phyloP scores from a whole-genome alignment of 768 basidiomycete species.

The Suillus spraguei region DNA sequence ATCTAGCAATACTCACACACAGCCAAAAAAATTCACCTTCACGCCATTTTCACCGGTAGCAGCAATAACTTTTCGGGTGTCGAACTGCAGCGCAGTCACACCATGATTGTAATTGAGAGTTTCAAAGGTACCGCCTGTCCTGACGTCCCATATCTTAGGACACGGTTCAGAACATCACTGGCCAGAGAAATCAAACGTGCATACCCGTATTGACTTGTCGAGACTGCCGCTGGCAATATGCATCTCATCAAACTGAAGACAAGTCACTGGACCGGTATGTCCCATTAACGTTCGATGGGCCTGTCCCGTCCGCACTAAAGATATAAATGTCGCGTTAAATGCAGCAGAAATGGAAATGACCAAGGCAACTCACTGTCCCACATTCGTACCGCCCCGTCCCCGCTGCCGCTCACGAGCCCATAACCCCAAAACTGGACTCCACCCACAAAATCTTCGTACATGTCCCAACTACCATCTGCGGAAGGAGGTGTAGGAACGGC shows the following conservation, averaged over 20 bases:
- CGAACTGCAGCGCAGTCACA: constrained; percentile 92
- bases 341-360: constrained; percentile 3
- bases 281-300: constrained; percentile 91
- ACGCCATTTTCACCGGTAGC: constrained; percentile 93
- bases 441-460: constrained; percentile 97
- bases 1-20: neutral
- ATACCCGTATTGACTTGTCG: constrained; percentile 88
- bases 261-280: constrained; percentile 92
- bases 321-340: constrained; percentile 10
- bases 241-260: constrained; percentile 94
- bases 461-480: constrained; percentile 89
- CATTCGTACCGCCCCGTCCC: constrained; percentile 97
- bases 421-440: constrained; percentile 99
- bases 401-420: constrained; percentile 94
- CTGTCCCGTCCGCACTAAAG: constrained; percentile 93
- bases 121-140: constrained; percentile 86
- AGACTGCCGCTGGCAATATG: constrained; percentile 92
- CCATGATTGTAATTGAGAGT: constrained; percentile 89
- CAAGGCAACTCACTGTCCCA: constrained; percentile 87
- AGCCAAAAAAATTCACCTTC: constrained; percentile 56
- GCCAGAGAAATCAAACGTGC: constrained; percentile 26
- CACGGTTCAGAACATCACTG: constrained; percentile 8
- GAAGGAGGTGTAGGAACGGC: constrained; percentile 85
- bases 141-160: constrained; percentile 91
- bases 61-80: constrained; percentile 89